These are phyloP conservation scores for Blepharisma undulans DNA, from an alignment of 169 alveolate genomes.

Conservation along the genomic window DNA sequence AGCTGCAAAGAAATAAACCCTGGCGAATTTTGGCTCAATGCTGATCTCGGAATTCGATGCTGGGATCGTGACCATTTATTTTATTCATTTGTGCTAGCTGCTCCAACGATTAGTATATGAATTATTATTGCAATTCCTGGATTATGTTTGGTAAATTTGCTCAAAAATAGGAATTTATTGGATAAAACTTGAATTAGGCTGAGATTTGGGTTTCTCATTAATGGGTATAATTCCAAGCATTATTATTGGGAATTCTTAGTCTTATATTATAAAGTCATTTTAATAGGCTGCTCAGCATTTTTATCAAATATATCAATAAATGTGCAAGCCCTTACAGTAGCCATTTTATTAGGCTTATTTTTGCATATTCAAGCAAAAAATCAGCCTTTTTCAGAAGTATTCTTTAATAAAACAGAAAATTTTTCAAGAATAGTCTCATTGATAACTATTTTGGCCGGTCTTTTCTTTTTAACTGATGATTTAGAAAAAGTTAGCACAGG, in stretches of 20 bases:
- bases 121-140: slow-evolving; percentile 54
- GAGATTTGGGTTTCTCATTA: slow-evolving; percentile 43
- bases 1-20: not conserved
- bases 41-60: not conserved
- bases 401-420: not conserved
- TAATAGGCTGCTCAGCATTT: slow-evolving; percentile 38
- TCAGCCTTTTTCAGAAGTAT: not conserved
- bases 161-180: not conserved
- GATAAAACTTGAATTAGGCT: slow-evolving; percentile 35
- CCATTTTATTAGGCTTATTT: too few species aligned
- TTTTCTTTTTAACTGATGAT: not conserved
- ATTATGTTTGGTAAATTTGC: not conserved
- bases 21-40: not conserved
- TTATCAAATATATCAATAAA: slow-evolving; percentile 1
- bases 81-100: slow-evolving; percentile 30
- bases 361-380: not conserved
- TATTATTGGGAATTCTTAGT: slow-evolving; percentile 58
- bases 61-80: not conserved
- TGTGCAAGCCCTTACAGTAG: slow-evolving; percentile 6
- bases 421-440: not conserved
- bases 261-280: slow-evolving; percentile 43
- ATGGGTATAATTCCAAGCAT: slow-evolving; percentile 43
- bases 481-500: not conserved
- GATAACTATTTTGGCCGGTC: not conserved
- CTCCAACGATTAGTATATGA: slow-evolving; percentile 52